Evolutionary conservation across 768 basidiomycete genomes (phyloP).

Genomic region (Russula earlei): DNA sequence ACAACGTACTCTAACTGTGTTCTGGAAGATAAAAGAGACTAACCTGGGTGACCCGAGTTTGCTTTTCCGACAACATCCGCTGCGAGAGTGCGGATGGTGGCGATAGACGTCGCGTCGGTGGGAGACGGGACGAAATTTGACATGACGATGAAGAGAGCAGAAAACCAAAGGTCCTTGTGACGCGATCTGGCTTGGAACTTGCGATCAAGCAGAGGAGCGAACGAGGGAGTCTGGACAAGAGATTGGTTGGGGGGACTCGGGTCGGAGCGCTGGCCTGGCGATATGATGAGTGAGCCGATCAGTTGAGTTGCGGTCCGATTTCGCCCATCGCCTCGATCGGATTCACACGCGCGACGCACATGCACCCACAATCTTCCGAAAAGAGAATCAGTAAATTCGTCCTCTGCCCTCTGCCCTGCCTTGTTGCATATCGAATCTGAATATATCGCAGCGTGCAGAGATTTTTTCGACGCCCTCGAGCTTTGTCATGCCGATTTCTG

Average conservation of each 20-base stretch:
- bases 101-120: conserved; percentile 50
- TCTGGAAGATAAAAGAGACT: conserved; percentile 14
- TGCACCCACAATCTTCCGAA: conserved; percentile 62
- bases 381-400: conserved; percentile 37
- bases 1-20: not conserved
- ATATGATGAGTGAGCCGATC: not conserved
- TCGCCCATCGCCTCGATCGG: not conserved
- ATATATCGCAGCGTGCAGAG: conserved; percentile 49
- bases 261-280: no score
- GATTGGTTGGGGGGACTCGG: no score
- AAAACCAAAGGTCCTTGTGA: no score
- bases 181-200: no score
- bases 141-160: conserved; percentile 25
- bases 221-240: no score
- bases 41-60: conserved; percentile 91
- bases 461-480: conserved; percentile 70
- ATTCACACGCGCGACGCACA: no score
- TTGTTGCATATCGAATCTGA: not conserved
- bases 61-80: conserved; percentile 75
- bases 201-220: no score
- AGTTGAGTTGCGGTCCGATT: not conserved
- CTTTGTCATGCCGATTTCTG: conserved; percentile 56
- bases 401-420: no score
- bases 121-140: conserved; percentile 30
- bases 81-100: conserved; percentile 69